A percentile compares a stretch with the other conserved stretches of the same genome.
Evolutionary conservation across 129 eudicot species (phyloP).

Genomic region (Logfia minima): DNA sequence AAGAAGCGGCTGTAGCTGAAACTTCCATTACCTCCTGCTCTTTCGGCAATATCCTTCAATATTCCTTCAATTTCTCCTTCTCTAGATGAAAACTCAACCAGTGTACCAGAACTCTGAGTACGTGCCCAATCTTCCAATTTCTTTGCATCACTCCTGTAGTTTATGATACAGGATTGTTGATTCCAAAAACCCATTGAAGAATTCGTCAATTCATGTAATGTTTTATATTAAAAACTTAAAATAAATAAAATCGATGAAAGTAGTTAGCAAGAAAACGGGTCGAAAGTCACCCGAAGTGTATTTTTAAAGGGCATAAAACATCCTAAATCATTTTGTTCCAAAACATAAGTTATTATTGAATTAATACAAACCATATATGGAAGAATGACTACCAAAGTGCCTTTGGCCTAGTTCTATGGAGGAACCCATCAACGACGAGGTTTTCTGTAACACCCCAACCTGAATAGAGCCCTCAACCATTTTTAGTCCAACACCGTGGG

Average conservation of each 20-base stretch:
- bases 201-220: background rate
- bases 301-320: background rate
- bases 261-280: background rate
- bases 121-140: slow-evolving; percentile 91
- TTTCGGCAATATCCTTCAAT: slow-evolving; percentile 84
- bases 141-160: slow-evolving; percentile 70
- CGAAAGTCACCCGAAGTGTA: background rate
- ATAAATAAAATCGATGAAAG: background rate
- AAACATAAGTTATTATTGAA: too few relatives aligned
- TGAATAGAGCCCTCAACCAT: background rate
- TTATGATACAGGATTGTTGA: background rate
- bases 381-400: background rate
- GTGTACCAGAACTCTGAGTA: slow-evolving; percentile 56
- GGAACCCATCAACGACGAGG: background rate
- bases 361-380: background rate
- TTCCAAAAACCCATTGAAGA: background rate
- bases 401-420: background rate
- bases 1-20: slow-evolving; percentile 97
- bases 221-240: background rate
- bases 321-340: background rate
- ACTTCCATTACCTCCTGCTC: slow-evolving; percentile 71
- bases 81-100: slow-evolving; percentile 78
- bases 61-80: slow-evolving; percentile 72
- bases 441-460: background rate
- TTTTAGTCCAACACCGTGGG: background rate